Conservation (phyloP, 2,329 filamentous ascomycete genomes). For the Scleromitrula shiraiana region DNA sequence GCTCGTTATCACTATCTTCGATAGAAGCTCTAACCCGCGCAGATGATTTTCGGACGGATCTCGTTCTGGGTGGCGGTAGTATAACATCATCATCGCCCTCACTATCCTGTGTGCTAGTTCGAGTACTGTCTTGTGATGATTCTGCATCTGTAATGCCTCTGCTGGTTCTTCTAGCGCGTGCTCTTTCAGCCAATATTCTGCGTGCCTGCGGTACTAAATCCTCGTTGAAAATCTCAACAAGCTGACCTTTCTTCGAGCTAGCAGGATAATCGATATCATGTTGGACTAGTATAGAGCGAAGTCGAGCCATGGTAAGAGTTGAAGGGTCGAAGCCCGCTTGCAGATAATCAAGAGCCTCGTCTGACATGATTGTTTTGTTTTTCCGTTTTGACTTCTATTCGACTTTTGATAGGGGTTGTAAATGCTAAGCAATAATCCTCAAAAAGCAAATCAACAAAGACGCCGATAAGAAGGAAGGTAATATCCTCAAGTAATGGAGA, state of each 20-base stretch:
- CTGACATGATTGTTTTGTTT: constrained; percentile 9
- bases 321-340: constrained; percentile 78
- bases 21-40: constrained; percentile 34
- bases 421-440: not conserved
- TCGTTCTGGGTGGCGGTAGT: constrained; percentile 42
- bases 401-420: not conserved
- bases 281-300: constrained; percentile 84
- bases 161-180: constrained; percentile 76
- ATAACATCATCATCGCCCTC: constrained; percentile 49
- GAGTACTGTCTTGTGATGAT: constrained; percentile 35
- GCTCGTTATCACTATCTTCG: constrained; percentile 10
- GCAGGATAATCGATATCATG: constrained; percentile 82
- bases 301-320: constrained; percentile 74
- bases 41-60: constrained; percentile 43
- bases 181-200: constrained; percentile 66
- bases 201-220: constrained; percentile 71
- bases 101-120: constrained; percentile 29
- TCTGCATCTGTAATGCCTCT: constrained; percentile 69
- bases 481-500: no score
- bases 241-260: constrained; percentile 83
- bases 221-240: constrained; percentile 75
- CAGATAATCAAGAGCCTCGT: constrained; percentile 57
- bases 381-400: not conserved
- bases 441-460: not conserved
- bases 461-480: no score